Base-by-base conservation (phyloP, 2,329 filamentous ascomycete genomes). In the Colletotrichum brevisporum region DNA sequence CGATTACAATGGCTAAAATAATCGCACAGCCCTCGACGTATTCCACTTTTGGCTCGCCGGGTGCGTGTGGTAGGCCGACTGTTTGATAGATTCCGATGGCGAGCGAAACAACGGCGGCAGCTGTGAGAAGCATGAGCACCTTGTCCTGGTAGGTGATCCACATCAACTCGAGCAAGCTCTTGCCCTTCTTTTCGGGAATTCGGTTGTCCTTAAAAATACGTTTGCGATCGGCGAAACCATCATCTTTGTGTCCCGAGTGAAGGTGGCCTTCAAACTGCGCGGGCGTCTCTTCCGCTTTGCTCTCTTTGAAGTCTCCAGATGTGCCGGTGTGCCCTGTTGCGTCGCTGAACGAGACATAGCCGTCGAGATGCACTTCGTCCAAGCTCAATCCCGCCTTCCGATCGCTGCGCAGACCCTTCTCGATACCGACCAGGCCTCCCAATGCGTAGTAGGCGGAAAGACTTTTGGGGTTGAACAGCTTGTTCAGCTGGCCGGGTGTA, bases 111-210 rank as follows among this genome's bases (percentile, higher is more conserved):
- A 89, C 84, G 4, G 92, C 92, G 51, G 92, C 92, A 56, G 88
- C 83, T 0, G 91, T 92, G 63, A 94, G 83, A 6, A 94, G 83
- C 67, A 94, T 92, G 53, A 94, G 82, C 4, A 95, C 91, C 78
- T 94, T 95, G 84, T 95, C 92, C 80, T 94, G 93, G 78, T 94
- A 94, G 0, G 92, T 93, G 74, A 94, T 92, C 92, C 92, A 94
- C 80, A 93, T 92, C 50, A 95, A 83, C 76, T 92, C 83, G 52
- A 93, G 83, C 48, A 94, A 85, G 71, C 84, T 91, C 82, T 94
- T 94, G 52, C 91, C 87, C 81, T 94, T 93, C 78, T 91, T 91
- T 74, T 89, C 90, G 0, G 92, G 92, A 43, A 95, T 81, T 51
- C 89, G 84, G 76, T 95, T 95, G 78, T 94, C 91, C 73, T 84